Percentiles rank a stretch among this genome's conserved stretches.
These are phyloP conservation scores for Candida wancherniae DNA, from an alignment of 805 yeast species.

Conservation along the genomic window DNA sequence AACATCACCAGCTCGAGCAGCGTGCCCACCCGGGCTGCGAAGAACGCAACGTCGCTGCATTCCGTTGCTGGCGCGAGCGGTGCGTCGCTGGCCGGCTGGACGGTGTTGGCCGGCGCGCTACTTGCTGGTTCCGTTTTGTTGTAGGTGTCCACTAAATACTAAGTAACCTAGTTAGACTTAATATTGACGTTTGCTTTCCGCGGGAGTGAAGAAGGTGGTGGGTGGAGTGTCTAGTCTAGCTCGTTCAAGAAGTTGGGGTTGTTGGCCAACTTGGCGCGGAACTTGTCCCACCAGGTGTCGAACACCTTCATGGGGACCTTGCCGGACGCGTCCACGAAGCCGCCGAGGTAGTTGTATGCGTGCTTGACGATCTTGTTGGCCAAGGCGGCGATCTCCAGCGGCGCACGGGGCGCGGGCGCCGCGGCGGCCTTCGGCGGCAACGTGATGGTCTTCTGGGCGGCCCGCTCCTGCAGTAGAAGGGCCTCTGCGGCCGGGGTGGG, in stretches of 20 bases:
- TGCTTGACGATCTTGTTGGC: slow-evolving; percentile 88
- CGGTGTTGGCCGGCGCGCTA: no score
- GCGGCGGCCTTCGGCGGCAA: slow-evolving; percentile 18
- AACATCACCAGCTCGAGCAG: no score
- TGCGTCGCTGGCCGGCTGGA: no score
- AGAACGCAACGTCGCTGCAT: no score
- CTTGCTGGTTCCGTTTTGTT: no score
- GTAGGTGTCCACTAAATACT: no score
- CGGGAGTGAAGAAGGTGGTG: no score
- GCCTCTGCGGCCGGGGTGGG: slow-evolving; percentile 62
- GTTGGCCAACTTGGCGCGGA: slow-evolving; percentile 64
- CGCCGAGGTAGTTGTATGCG: slow-evolving; percentile 85
- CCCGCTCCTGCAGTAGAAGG: slow-evolving; percentile 45
- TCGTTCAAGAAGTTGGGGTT: slow-evolving; percentile 77
- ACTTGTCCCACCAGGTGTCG: slow-evolving; percentile 94
- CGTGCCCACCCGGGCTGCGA: no score
- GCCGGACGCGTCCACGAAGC: slow-evolving; percentile 77
- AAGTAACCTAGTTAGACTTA: no score
- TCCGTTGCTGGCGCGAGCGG: no score
- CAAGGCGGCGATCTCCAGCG: slow-evolving; percentile 43
- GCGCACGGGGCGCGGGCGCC: slow-evolving; percentile 19
- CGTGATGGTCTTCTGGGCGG: slow-evolving; percentile 16
- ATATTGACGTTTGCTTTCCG: no score
- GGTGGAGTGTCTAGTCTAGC: slow-evolving; percentile 16
- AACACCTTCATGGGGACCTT: slow-evolving; percentile 84